These are phyloP conservation scores for Arthrobotrys iridis DNA, from an alignment of 2,329 filamentous ascomycete genomes.

Conservation along the genomic window DNA sequence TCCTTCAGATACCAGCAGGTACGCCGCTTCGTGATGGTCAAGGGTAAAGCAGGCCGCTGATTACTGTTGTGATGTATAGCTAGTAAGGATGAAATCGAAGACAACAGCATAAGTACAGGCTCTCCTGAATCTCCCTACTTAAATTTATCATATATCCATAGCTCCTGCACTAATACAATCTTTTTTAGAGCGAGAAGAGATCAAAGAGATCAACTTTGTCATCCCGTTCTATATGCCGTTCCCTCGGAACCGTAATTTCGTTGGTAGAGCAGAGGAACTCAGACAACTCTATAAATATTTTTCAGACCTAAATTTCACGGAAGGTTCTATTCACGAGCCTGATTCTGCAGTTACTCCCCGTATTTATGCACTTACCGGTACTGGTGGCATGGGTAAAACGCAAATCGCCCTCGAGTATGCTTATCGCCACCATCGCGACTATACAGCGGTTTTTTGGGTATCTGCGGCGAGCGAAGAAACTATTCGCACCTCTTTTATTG, in stretches of 20 bases:
- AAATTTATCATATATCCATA: neutral
- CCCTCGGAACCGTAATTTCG: conserved; percentile 7
- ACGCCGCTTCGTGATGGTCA: neutral
- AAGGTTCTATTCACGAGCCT: no score
- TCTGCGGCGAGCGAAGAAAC: conserved; percentile 44
- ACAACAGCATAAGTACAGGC: neutral
- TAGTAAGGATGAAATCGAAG: no score
- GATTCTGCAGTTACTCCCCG: no score
- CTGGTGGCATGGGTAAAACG: no score
- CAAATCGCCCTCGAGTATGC: conserved; percentile 55
- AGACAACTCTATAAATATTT: neutral
- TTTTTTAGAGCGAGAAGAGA: neutral
- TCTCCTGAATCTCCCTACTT: neutral
- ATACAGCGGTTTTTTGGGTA: conserved; percentile 57
- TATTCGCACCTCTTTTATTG: conserved; percentile 1
- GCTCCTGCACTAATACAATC: no score
- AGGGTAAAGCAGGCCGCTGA: no score
- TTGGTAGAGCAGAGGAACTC: neutral
- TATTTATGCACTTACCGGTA: neutral
- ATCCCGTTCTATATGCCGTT: conserved; percentile 15
- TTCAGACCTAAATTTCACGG: neutral
- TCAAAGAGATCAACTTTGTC: conserved; percentile 11
- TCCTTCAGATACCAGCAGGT: neutral
- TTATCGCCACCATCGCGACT: conserved; percentile 45
- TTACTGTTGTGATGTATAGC: no score